These are phyloP conservation scores for Biscogniauxia marginata DNA, from an alignment of 2,329 filamentous ascomycete species.

Conservation along the genomic window DNA sequence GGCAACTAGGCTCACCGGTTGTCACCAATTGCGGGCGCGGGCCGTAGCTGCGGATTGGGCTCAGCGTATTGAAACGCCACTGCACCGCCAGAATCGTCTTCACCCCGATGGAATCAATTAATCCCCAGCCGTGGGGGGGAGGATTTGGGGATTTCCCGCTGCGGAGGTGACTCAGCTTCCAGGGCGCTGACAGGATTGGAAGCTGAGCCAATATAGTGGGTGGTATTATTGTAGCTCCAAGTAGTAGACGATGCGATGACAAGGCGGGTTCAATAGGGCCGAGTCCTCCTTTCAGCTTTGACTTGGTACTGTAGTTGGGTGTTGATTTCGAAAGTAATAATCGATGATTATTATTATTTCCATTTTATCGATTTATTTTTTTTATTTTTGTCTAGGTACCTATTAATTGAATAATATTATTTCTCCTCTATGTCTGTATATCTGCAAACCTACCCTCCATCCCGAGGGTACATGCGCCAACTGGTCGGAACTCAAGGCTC, in stretches of 20 bases:
- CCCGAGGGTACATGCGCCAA: constrained; percentile 13
- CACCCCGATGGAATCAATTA: neutral
- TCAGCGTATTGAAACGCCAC: neutral
- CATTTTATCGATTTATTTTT: neutral
- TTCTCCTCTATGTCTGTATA: neutral
- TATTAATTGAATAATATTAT: neutral
- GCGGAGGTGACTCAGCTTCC: neutral
- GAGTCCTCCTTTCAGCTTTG: neutral
- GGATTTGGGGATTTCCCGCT: neutral
- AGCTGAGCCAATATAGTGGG: neutral
- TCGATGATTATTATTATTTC: neutral
- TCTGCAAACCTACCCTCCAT: constrained; percentile 7
- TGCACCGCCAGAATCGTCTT: neutral
- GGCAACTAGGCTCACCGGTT: too few species aligned
- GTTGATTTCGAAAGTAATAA: neutral
- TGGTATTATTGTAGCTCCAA: neutral
- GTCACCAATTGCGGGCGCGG: neutral
- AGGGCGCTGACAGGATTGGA: neutral
- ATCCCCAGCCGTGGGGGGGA: neutral
- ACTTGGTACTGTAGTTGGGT: neutral
- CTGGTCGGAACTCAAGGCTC: constrained; percentile 18
- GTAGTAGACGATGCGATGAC: neutral
- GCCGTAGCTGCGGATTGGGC: neutral
- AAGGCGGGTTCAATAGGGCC: neutral
- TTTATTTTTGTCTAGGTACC: neutral